Conservation (phyloP, 352 stramenopile genomes). For the Pythium chondricola region DNA sequence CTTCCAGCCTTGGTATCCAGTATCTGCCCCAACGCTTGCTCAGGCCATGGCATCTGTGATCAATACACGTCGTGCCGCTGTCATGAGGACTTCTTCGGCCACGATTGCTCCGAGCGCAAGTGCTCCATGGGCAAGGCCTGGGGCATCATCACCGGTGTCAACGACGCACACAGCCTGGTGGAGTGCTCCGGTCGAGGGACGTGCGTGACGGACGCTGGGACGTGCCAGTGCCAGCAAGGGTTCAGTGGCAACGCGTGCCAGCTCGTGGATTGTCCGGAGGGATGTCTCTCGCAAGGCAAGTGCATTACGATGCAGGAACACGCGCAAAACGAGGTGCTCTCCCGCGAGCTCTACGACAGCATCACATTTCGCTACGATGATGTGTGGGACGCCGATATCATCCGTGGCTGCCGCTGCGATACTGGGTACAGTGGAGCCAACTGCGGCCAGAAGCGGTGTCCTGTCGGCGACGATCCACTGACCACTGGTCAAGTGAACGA, state of each 20-base stretch:
- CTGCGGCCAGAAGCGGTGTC: slow-evolving; percentile 58
- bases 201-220: slow-evolving; percentile 58
- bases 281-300: slow-evolving; percentile 41
- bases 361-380: slow-evolving; percentile 33
- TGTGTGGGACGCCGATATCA: slow-evolving; percentile 69
- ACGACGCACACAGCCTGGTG: slow-evolving; percentile 37
- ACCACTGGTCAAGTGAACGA: slow-evolving; percentile 51
- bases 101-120: slow-evolving; percentile 51
- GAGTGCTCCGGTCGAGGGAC: slow-evolving; percentile 64
- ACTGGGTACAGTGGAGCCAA: slow-evolving; percentile 39
- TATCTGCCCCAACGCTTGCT: slow-evolving; percentile 58
- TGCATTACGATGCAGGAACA: slow-evolving; percentile 67
- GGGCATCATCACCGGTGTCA: slow-evolving; percentile 34
- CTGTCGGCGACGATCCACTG: slow-evolving; percentile 62
- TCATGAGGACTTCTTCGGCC: slow-evolving; percentile 42
- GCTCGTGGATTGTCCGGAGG: slow-evolving; percentile 40
- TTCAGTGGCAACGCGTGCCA: slow-evolving; percentile 75
- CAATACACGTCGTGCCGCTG: slow-evolving; percentile 52
- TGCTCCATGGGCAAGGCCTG: slow-evolving; percentile 49
- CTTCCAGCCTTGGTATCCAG: slow-evolving; percentile 4
- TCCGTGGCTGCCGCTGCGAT: slow-evolving; percentile 77
- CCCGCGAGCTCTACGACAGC: slow-evolving; percentile 46
- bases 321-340: slow-evolving; percentile 39
- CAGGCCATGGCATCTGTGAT: slow-evolving; percentile 48
- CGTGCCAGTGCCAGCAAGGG: slow-evolving; percentile 76